These are phyloP conservation scores for Schizochytrium sp. DNA, from an alignment of 108 stramenopile genomes.

Conservation along the genomic window DNA sequence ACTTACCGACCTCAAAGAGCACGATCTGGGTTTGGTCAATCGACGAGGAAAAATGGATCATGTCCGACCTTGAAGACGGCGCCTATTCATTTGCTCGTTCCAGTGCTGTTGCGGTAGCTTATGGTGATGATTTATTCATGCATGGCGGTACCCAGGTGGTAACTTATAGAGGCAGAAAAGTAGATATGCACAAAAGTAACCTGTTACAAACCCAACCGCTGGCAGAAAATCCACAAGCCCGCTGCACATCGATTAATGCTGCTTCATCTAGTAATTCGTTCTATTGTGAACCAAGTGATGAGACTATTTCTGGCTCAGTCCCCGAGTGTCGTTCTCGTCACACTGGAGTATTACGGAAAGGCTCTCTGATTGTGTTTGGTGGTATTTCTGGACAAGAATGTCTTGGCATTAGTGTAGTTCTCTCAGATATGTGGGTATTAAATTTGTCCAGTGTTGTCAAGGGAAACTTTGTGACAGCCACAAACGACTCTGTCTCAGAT, in stretches of 20 bases:
- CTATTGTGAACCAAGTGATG: not conserved
- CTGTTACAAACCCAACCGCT: constrained; percentile 10
- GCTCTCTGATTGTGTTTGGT: not conserved
- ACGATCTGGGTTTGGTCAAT: not conserved
- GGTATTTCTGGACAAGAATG: constrained; percentile 8
- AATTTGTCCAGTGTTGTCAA: not conserved
- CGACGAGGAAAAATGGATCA: not conserved
- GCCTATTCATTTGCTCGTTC: not conserved
- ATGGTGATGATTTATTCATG: not conserved
- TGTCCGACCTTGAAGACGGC: not conserved
- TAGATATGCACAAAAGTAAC: not conserved
- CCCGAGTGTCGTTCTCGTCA: constrained; percentile 17
- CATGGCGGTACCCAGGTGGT: constrained; percentile 2
- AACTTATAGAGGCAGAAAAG: not conserved
- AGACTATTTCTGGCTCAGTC: not conserved
- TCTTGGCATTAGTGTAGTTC: not conserved
- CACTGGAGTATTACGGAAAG: not conserved
- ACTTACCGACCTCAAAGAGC: not conserved
- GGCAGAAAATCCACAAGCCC: not conserved
- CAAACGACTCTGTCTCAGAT: not conserved
- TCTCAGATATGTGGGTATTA: not conserved
- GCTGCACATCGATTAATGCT: not conserved
- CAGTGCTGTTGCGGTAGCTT: not conserved
- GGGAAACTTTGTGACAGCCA: not conserved
- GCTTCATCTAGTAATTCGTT: not conserved